Evolutionary conservation across 768 basidiomycete genomes (phyloP), one percentile per base, ranked within the genome.

Genomic region (Lentinula boryana): DNA sequence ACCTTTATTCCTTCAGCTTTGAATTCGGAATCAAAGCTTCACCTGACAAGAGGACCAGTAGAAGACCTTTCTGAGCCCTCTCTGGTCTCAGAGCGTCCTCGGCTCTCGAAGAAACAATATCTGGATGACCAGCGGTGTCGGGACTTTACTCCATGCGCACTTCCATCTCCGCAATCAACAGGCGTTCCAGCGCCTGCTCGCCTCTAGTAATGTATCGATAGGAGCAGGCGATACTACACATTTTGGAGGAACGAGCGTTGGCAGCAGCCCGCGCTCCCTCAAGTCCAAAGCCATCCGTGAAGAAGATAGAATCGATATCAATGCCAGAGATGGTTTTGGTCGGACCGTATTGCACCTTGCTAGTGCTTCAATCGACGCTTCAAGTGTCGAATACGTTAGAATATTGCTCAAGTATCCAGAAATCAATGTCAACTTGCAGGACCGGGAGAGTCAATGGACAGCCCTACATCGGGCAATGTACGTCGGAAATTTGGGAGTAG

Each of bases 381-480:
- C 75, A n/a, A 82, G 84, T 50, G 71, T 91, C 64, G 89, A 93
- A 66, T 98, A 89, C 69, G 83, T 91, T 44, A 79, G 85, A 56
- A 76, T 90, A 58, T 76, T 98, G 5, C 80, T 98, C 55, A 81
- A 82, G 16, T 88, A 93, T 64, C 85, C 92, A 1, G 73, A 76
- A 23, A 78, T 95, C 70, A 87, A 90, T 60, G 84, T 93, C 65
- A 98, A 98, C 66, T 61, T 89, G 6, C 75, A 77, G 44, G 96
- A 99, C 72, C 70, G 70, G 57, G 96, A 98, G 78, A 91, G 84
- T 60, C 88, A 88, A 60, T 98, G 94, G 91, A 96, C 93, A 1
- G 83, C 95, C 6, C 76, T 98, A 21, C 96, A 99, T 68, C 78
- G 94, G 52, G 92, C 92, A 1, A 71, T 95, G 65, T 97, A 94